These are phyloP conservation scores for Solanum sejunctum DNA, from an alignment of 257 asterid species.

Conservation along the genomic window DNA sequence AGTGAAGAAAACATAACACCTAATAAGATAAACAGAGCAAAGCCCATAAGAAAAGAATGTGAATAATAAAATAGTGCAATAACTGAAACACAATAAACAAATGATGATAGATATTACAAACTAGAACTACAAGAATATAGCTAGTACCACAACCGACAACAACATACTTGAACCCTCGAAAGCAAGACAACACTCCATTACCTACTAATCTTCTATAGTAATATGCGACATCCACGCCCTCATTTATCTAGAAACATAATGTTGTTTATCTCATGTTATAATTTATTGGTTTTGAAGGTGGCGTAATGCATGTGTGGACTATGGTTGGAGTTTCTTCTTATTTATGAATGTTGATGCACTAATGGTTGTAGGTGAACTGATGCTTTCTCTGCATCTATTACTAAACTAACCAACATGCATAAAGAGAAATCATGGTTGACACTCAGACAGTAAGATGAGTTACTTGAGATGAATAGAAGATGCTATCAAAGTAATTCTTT, in stretches of 20 bases:
- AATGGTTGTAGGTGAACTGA: background rate
- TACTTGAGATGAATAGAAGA: background rate
- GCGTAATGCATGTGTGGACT: background rate
- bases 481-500: background rate
- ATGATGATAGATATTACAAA: no score
- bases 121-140: no score
- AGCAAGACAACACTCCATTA: no score
- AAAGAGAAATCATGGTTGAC: background rate
- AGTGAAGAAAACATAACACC: no score
- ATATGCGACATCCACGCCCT: background rate
- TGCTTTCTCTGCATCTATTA: background rate
- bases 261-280: no score
- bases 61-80: no score
- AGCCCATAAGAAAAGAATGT: no score
- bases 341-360: background rate
- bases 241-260: background rate
- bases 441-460: background rate
- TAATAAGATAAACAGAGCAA: no score
- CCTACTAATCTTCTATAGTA: no score
- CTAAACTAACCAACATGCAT: background rate
- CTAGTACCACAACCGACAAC: no score
- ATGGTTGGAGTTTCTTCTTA: background rate
- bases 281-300: background rate
- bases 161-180: no score
- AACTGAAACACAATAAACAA: no score